These are phyloP conservation scores for Cystobasidium ongulense DNA, from an alignment of 768 basidiomycete species.

Conservation along the genomic window DNA sequence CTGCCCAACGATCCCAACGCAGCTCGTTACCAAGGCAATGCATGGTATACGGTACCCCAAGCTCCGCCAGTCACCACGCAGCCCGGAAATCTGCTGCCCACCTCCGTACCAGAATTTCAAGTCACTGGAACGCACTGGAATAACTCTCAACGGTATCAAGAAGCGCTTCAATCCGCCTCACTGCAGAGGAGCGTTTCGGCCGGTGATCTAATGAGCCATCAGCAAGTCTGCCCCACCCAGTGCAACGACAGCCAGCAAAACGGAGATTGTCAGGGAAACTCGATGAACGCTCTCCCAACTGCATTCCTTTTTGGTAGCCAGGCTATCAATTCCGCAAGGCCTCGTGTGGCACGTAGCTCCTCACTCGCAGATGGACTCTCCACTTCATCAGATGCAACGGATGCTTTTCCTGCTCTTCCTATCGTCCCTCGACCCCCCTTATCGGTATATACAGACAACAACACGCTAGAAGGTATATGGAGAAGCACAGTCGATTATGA, in stretches of 20 bases:
- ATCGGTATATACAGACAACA: conserved; percentile 16
- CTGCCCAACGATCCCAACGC: no score
- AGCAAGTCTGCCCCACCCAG: not conserved
- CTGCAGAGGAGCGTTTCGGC: not conserved
- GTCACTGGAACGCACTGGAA: no score
- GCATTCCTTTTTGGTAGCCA: not conserved
- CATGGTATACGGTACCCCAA: no score
- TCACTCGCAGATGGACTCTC: not conserved
- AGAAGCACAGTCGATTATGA: not conserved
- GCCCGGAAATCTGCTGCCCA: no score
- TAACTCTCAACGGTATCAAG: not conserved
- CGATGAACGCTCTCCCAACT: not conserved
- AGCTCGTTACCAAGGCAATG: no score
- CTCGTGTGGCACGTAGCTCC: not conserved
- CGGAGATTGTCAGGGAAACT: not conserved
- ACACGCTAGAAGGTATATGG: conserved; percentile 4
- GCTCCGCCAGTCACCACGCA: no score
- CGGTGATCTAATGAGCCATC: not conserved
- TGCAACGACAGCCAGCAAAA: not conserved
- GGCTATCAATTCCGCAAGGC: not conserved
- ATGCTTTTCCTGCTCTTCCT: not conserved
- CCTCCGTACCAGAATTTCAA: no score
- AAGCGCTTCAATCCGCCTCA: not conserved
- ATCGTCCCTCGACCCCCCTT: not conserved
- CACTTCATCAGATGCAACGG: not conserved